These are phyloP conservation scores for Populus hybrid DNA, from an alignment of 441 rosid genomes.

Conservation along the genomic window DNA sequence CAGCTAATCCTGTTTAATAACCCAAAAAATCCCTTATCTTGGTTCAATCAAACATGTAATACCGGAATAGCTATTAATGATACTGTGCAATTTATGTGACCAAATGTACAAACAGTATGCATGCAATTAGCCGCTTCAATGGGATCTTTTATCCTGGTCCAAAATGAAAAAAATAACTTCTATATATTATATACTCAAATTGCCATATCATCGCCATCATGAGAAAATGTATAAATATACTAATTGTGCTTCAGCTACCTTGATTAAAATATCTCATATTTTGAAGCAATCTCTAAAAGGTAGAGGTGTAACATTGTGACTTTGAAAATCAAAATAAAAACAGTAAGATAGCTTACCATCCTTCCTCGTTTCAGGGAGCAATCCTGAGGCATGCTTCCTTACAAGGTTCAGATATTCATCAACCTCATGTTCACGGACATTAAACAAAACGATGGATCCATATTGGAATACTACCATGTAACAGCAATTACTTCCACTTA, in stretches of 20 bases:
- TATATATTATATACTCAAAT: background rate
- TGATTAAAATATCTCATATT: background rate
- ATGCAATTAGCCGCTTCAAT: conserved; percentile 1
- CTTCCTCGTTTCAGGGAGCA: conserved; percentile 93
- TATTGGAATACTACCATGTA: conserved; percentile 92
- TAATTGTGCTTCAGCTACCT: background rate
- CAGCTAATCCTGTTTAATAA: background rate
- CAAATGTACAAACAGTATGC: background rate
- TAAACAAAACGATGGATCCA: conserved; percentile 87
- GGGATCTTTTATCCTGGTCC: background rate
- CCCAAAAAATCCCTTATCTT: background rate
- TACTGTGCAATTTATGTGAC: background rate
- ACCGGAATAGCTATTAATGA: background rate
- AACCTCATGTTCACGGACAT: conserved; percentile 72
- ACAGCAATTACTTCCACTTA: conserved; percentile 70
- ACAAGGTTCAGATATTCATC: conserved; percentile 80
- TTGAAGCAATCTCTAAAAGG: background rate
- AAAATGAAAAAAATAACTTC: background rate
- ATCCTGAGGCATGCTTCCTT: conserved; percentile 76
- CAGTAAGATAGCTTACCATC: conserved; percentile 57
- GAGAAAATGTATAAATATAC: background rate
- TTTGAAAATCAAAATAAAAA: conserved; percentile 4
- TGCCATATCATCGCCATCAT: background rate
- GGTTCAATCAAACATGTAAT: background rate
- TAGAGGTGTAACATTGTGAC: background rate